Evolutionary conservation across 257 asterid species (phyloP), one percentile per base, ranked within the genome.

Genomic region (Gentiana straminea): DNA sequence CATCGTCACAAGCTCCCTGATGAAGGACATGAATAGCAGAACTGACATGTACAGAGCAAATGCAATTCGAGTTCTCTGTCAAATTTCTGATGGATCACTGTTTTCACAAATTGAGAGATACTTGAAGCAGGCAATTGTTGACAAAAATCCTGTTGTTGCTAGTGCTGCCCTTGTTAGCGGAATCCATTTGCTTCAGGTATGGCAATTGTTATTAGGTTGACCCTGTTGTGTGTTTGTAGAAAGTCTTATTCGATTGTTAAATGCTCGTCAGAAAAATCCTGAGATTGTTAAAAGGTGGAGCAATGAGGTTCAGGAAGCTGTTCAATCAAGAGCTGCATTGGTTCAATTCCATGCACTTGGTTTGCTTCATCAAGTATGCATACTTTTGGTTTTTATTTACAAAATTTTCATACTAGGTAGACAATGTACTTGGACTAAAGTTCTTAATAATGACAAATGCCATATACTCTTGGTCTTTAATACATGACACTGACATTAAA

Each of bases 111-210:
- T 89, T 45, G 95, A 89, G 74, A 78, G 97, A 74, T 89, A 89
- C 78, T 79, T 89, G 66, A 89, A 89, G 78, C 97, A 89, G 79
- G 97, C 97, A 59, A 86, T 89, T 64, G 97, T 89, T 64, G 97
- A 89, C 75, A 89, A 89, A 72, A 89, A 86, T 55, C 95, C 93
- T 36, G 97, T 83, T 64, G 97, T 86, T 74, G 92, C 97, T 15
- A 89, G 95, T 75, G 95, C 97, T 50, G 90, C 97, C 63, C 97
- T 89, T 68, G 97, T 86, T 60, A 89, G 97, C 49, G 95, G 97
- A 54, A 81, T 86, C 72, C 97, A 83, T 72, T 79, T 86, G 79
- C 80, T 89, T 63, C 95, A 89, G 95, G 97, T 86, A 70, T 54
- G 61, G 49, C 12, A 38, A 24, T 54, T 33, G 53, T 48, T 39